These are phyloP conservation scores for Pisolithus albus DNA, from an alignment of 768 basidiomycete genomes.

Conservation along the genomic window DNA sequence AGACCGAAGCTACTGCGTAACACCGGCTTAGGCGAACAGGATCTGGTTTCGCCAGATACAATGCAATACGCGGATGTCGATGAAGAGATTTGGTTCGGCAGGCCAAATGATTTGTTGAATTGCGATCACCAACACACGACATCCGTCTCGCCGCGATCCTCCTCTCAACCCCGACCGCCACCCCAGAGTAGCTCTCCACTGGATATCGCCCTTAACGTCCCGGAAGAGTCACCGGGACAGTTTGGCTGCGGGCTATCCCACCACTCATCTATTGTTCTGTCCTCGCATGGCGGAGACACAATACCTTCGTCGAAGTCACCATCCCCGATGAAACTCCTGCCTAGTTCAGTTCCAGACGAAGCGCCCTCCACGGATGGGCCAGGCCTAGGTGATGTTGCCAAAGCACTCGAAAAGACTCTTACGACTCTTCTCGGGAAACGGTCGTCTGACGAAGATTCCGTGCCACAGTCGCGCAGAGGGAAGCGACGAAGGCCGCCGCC, in stretches of 20 bases:
- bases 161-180: conserved; percentile 9
- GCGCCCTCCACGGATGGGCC: conserved; percentile 28
- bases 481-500: conserved; percentile 34
- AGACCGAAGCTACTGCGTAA: conserved; percentile 19
- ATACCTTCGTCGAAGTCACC: conserved; percentile 57
- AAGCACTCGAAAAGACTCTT: conserved; percentile 62
- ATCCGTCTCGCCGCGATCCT: conserved; percentile 9
- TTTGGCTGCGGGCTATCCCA: neutral
- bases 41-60: neutral
- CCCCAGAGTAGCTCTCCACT: conserved; percentile 24
- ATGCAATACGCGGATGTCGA: neutral
- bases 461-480: conserved; percentile 16
- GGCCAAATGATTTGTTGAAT: conserved; percentile 28
- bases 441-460: conserved; percentile 35
- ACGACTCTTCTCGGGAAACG: conserved; percentile 67
- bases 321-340: conserved; percentile 44
- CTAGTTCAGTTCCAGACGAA: conserved; percentile 11
- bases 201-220: conserved; percentile 1
- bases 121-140: conserved; percentile 13
- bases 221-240: neutral
- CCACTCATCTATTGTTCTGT: neutral
- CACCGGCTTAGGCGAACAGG: neutral
- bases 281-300: conserved; percentile 19
- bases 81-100: conserved; percentile 23
- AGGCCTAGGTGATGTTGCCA: conserved; percentile 43